These are phyloP conservation scores for Scenedesmus sp. DNA, from an alignment of 163 green algal species.

Conservation along the genomic window DNA sequence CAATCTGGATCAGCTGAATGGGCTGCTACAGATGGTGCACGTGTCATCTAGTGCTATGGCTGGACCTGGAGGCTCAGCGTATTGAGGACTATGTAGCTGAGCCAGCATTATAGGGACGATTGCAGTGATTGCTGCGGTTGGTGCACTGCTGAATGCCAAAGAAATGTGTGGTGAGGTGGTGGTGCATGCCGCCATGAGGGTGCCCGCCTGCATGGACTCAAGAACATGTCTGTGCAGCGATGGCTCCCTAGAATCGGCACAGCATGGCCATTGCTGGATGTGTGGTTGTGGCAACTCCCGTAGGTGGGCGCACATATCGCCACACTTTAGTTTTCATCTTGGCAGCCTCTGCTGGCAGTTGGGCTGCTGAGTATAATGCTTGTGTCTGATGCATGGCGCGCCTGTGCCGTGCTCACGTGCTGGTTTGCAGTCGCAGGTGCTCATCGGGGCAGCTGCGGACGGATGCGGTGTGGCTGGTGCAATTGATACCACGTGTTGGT, in stretches of 20 bases:
- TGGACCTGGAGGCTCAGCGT: not conserved
- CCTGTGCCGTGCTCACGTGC: not conserved
- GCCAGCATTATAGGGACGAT: too few relatives aligned
- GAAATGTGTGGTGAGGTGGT: not conserved
- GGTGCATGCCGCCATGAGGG: too few relatives aligned
- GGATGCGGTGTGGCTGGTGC: not conserved
- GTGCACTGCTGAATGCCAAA: too few relatives aligned
- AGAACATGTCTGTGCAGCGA: not conserved
- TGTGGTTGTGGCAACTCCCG: not conserved
- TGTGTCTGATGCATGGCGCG: not conserved
- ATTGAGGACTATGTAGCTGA: not conserved
- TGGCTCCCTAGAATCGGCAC: not conserved
- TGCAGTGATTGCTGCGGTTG: not conserved
- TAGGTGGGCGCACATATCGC: not conserved
- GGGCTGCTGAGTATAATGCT: not conserved
- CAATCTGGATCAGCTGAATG: conserved; percentile 17
- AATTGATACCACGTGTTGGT: not conserved
- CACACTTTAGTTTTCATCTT: not conserved
- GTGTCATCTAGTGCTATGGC: conserved; percentile 5
- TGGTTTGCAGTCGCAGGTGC: not conserved
- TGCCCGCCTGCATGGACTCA: not conserved
- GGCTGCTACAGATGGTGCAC: conserved; percentile 24
- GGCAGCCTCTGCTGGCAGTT: not conserved
- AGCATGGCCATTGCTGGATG: not conserved
- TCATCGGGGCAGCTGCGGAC: not conserved